Conservation (phyloP, 306 rosid species). For the Corylus americana region DNA sequence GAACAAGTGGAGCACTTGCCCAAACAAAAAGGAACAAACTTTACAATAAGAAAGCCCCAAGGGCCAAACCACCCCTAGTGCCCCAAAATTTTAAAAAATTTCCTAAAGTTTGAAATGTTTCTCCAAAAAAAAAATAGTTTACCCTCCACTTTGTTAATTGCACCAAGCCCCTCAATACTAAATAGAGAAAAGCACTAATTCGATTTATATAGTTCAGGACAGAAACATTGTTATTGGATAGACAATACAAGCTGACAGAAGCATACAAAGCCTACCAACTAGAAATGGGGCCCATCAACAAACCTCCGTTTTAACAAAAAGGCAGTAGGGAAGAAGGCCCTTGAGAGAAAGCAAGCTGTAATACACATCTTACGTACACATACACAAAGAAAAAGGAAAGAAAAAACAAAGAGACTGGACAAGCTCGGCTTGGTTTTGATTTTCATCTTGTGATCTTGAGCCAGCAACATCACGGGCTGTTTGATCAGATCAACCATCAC, state of each 20-base stretch:
- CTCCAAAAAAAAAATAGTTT: too few relatives aligned
- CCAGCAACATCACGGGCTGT: not conserved
- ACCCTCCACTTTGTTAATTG: too few relatives aligned
- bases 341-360: not conserved
- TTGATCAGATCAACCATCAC: constrained; percentile 11
- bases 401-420: not conserved
- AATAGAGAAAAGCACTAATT: not conserved
- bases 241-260: constrained; percentile 16
- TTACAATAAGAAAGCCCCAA: too few relatives aligned
- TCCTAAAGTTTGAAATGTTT: too few relatives aligned
- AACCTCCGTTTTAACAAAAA: constrained; percentile 4
- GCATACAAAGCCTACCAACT: constrained; percentile 25
- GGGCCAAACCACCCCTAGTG: too few relatives aligned
- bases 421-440: not conserved
- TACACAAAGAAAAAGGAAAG: constrained; percentile 6
- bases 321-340: not conserved
- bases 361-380: constrained; percentile 17
- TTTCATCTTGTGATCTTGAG: not conserved
- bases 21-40: too few relatives aligned
- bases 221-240: constrained; percentile 19
- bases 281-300: not conserved
- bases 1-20: too few relatives aligned
- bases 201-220: not conserved
- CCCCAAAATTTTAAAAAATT: too few relatives aligned
- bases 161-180: too few relatives aligned